Evolutionary conservation across 345 rosid genomes (phyloP).

Genomic region (Ceriops decandra): DNA sequence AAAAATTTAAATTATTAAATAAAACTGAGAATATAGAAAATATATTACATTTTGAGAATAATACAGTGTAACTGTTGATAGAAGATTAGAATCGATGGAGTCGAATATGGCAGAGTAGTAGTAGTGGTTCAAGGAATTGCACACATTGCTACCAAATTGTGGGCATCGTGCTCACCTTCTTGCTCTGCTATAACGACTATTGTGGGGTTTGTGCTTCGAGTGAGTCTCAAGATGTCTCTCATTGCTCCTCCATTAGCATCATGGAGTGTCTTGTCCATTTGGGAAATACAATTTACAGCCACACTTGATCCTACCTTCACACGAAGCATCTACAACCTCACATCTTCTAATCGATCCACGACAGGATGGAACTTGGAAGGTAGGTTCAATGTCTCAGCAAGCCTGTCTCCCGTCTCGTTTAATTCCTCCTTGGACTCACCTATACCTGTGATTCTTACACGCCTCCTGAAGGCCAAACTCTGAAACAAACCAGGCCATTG

Average conservation of each 20-base stretch:
- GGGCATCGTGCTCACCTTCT: slow-evolving; percentile 60
- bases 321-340: slow-evolving; percentile 97
- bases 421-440: slow-evolving; percentile 90
- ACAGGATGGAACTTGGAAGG: slow-evolving; percentile 93
- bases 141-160: slow-evolving; percentile 53
- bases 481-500: slow-evolving; percentile 97
- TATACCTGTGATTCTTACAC: slow-evolving; percentile 77
- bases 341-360: slow-evolving; percentile 90
- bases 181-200: slow-evolving; percentile 71
- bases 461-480: slow-evolving; percentile 77
- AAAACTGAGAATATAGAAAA: too few relatives aligned
- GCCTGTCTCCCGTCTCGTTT: slow-evolving; percentile 87
- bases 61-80: neutral
- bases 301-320: slow-evolving; percentile 80
- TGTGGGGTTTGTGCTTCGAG: slow-evolving; percentile 77
- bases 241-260: slow-evolving; percentile 61
- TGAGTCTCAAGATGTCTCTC: slow-evolving; percentile 66
- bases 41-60: too few relatives aligned
- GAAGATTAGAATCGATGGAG: slow-evolving; percentile 55
- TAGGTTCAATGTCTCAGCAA: slow-evolving; percentile 70
- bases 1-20: too few relatives aligned
- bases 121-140: slow-evolving; percentile 56
- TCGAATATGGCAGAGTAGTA: slow-evolving; percentile 81
- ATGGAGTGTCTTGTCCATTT: slow-evolving; percentile 81
- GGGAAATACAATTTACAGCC: slow-evolving; percentile 75